Base-by-base conservation (phyloP, 2,329 filamentous ascomycete genomes). In the Coniochaeta prunicola region DNA sequence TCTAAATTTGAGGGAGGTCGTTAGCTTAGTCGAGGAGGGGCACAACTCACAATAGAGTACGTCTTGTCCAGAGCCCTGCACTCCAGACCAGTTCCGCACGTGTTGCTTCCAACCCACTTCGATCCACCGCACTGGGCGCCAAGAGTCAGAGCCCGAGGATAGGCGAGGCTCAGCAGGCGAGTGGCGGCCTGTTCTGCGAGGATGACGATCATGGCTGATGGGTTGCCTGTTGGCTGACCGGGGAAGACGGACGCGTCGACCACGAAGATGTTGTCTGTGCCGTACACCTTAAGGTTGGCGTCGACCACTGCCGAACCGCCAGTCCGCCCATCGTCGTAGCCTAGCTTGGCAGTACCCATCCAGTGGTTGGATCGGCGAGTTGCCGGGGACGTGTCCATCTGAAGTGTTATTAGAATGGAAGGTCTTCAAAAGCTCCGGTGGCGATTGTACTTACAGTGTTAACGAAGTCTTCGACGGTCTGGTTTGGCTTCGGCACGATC, bases 201-300 rank as follows among this genome's bases (percentile, higher is more conserved):
- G 36, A 85, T 77, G 68, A 89, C 84, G 64, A 89, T 83, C 40
- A 84, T 80, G 1, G 84, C 80, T 54, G 83, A 82, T 1, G 87
- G 88, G 71, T 91, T 91, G 19, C 85, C 84, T 0, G 85, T 85
- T 2, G 85, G 79, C 64, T 89, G 82, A 62, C 87, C 87, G 0
- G 87, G 86, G 73, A 89, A 87, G 66, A 90, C 85, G 61, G 81
- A 82, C 0, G 82, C 86, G 65, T 90, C 86, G 4, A 89, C 83
- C 15, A 89, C 81, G 65, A 85, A 88, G 50, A 88, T 74, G 71
- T 89, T 88, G 65, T 88, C 83, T 0, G 82, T 88, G 38, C 85
- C 86, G 65, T 83, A 88, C 6, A 89, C 84, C 71, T 81, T 83
- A 59, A 84, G 81, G 70, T 88, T 76, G 12, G 77, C 68, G 64